Evolutionary conservation across 306 rosid genomes (phyloP).

Genomic region (Ammopiptanthus mongolicus): DNA sequence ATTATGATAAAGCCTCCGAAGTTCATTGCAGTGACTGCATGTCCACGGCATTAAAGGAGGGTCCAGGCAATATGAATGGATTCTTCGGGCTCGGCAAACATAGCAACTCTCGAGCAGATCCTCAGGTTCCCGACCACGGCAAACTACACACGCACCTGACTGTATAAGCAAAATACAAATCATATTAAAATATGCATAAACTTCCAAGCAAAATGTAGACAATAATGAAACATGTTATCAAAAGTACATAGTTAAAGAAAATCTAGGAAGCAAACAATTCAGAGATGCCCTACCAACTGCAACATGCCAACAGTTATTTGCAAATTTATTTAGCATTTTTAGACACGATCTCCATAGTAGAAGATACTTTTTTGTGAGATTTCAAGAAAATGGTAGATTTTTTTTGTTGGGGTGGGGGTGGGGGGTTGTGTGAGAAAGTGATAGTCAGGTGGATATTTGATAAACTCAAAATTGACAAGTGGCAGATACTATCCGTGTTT

Average conservation of each 20-base stretch:
- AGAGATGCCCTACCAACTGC: not conserved
- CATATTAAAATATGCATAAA: conserved; percentile 15
- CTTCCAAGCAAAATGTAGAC: conserved; percentile 1
- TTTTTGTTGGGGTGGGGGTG: not conserved
- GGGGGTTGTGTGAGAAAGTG: not conserved
- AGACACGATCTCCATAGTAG: not conserved
- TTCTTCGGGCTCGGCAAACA: conserved; percentile 31
- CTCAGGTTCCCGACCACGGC: conserved; percentile 62
- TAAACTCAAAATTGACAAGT: not conserved
- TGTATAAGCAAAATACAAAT: conserved; percentile 29
- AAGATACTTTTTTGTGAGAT: not conserved
- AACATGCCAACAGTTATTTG: not conserved
- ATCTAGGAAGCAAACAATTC: not conserved
- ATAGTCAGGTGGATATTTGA: not conserved
- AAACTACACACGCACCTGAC: conserved; percentile 51
- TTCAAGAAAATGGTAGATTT: not conserved
- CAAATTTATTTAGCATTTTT: not conserved
- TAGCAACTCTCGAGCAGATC: conserved; percentile 65
- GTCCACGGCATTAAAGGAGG: conserved; percentile 75
- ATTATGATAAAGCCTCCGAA: conserved; percentile 41
- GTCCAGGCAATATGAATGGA: conserved; percentile 76
- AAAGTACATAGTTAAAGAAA: conserved; percentile 5
- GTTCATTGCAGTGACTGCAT: conserved; percentile 75
- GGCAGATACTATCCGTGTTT: not conserved
- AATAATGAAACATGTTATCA: conserved; percentile 13